Percentiles rank a stretch among this genome's conserved stretches.
phyloP scores from a whole-genome alignment of 179 eudicot species.

The Drosera spatulata region DNA sequence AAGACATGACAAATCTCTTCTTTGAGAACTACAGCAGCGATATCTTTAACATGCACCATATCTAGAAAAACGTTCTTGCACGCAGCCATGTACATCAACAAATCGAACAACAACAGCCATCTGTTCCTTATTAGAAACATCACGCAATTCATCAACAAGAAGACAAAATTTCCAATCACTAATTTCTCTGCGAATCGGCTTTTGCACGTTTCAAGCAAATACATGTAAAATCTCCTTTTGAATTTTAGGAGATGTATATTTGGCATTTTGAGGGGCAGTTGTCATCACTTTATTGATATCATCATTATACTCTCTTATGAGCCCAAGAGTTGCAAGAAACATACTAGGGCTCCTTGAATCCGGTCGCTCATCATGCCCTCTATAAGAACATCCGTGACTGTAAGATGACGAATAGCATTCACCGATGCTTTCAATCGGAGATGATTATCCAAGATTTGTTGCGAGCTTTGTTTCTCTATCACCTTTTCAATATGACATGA shows the following conservation, averaged over 20 bases:
- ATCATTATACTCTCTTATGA: not conserved
- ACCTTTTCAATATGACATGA: not conserved
- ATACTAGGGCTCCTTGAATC: slow-evolving; percentile 5
- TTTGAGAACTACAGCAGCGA: not conserved
- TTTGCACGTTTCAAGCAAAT: not conserved
- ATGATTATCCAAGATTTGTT: too few relatives aligned
- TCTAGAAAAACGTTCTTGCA: slow-evolving; percentile 1
- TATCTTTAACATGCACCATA: slow-evolving; percentile 2
- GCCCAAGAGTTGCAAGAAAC: slow-evolving; percentile 4
- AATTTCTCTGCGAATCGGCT: too few relatives aligned
- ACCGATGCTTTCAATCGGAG: too few relatives aligned
- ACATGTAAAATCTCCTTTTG: slow-evolving; percentile 6
- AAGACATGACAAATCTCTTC: not conserved
- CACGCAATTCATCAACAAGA: not conserved
- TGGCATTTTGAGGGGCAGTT: not conserved
- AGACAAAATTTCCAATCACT: too few relatives aligned
- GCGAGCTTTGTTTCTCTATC: not conserved
- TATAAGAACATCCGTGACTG: slow-evolving; percentile 6
- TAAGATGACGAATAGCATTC: not conserved
- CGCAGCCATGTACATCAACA: not conserved
- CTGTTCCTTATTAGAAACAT: not conserved
- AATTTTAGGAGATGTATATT: not conserved
- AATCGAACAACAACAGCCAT: not conserved
- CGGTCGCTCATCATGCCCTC: slow-evolving; percentile 11
- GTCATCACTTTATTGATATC: not conserved